phyloP scores from a whole-genome alignment of 106 monocot species.

The Phalaenopsis equestris region DNA sequence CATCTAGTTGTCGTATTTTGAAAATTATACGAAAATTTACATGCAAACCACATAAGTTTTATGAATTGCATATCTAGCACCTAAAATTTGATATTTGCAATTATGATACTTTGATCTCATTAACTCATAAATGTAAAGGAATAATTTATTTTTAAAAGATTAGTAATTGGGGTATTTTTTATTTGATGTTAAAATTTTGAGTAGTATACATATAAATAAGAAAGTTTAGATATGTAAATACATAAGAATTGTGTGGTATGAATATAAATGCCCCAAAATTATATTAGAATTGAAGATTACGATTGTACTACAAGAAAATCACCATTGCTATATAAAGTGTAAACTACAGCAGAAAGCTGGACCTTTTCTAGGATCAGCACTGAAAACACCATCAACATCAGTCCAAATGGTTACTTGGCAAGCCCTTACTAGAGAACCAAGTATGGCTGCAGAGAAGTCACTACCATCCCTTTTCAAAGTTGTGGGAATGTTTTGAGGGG shows the following conservation, averaged over 20 bases:
- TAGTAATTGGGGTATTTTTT: no score
- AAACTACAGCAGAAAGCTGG: not conserved
- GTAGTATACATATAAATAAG: no score
- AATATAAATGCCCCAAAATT: not conserved
- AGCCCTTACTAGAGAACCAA: conserved; percentile 81
- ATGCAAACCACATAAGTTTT: no score
- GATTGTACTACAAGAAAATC: not conserved
- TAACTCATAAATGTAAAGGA: no score
- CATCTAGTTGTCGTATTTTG: not conserved
- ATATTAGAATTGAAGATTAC: not conserved
- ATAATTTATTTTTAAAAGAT: no score
- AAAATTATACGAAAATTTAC: no score
- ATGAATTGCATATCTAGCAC: no score
- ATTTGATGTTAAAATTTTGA: no score
- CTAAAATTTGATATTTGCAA: no score
- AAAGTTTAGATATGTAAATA: no score
- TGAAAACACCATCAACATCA: conserved; percentile 98
- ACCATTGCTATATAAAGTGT: not conserved
- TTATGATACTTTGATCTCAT: no score
- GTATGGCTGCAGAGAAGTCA: conserved; percentile 96
- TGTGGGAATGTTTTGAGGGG: conserved; percentile 81
- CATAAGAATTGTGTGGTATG: no score
- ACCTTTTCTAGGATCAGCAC: conserved; percentile 99
- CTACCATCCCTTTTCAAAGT: conserved; percentile 99
- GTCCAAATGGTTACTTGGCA: conserved; percentile 97